Evolutionary conservation across 345 rosid species (phyloP).

Genomic region (Arabis alpina): DNA sequence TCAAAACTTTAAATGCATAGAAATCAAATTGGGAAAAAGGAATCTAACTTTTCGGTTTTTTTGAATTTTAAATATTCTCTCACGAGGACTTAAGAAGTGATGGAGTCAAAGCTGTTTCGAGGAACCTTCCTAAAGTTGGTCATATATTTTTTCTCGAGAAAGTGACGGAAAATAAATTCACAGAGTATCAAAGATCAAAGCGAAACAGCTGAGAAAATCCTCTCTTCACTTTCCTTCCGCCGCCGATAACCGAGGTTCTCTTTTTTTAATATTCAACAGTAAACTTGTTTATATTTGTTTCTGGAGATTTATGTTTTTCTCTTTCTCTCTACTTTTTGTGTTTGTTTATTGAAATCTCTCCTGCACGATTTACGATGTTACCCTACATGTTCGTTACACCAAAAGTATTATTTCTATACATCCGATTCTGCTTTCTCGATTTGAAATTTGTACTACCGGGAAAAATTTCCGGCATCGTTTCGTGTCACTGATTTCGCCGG

Average conservation of each 20-base stretch:
- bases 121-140: slow-evolving; percentile 32
- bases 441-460: slow-evolving; percentile 30
- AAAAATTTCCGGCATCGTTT: not conserved
- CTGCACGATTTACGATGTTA: slow-evolving; percentile 38
- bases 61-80: slow-evolving; percentile 3
- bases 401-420: slow-evolving; percentile 5
- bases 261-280: slow-evolving; percentile 11
- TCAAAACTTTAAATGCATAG: no score
- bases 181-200: slow-evolving; percentile 18
- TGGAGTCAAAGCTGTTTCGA: slow-evolving; percentile 29
- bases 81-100: slow-evolving; percentile 2
- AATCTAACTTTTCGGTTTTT: not conserved
- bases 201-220: slow-evolving; percentile 26
- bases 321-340: slow-evolving; percentile 6
- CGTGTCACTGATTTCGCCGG: not conserved
- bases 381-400: slow-evolving; percentile 24
- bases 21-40: not conserved
- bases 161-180: slow-evolving; percentile 33
- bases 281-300: not conserved
- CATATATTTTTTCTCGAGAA: slow-evolving; percentile 23
- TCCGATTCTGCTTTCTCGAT: slow-evolving; percentile 26
- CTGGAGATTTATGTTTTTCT: slow-evolving; percentile 28
- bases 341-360: slow-evolving; percentile 40
- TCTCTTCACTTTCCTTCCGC: slow-evolving; percentile 15
- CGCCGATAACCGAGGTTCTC: slow-evolving; percentile 22